Evolutionary conservation across 768 basidiomycete genomes (phyloP).

Genomic region (Mycena crocata): DNA sequence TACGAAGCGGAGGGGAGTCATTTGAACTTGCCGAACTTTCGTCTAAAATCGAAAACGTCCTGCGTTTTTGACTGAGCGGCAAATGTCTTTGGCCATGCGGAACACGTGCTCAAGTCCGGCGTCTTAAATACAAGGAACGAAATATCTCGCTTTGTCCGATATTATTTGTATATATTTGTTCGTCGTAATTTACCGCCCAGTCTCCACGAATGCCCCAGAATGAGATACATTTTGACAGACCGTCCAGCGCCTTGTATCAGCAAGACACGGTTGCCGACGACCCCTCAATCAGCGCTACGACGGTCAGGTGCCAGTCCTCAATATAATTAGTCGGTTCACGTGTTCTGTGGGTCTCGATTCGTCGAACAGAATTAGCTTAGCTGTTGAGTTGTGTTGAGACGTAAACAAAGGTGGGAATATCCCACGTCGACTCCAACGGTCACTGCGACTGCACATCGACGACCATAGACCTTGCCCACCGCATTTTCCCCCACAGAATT

Average conservation of each 20-base stretch:
- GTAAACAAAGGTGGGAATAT: slow-evolving; percentile 31
- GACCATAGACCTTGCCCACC: slow-evolving; percentile 17
- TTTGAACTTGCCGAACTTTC: too few relatives aligned
- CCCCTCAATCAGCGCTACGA: slow-evolving; percentile 15
- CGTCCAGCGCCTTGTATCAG: not conserved
- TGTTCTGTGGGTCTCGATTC: not conserved
- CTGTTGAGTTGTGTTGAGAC: slow-evolving; percentile 10
- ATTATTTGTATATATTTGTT: not conserved
- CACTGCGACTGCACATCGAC: slow-evolving; percentile 12
- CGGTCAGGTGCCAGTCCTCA: slow-evolving; percentile 3
- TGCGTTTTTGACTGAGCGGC: too few relatives aligned
- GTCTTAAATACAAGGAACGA: not conserved
- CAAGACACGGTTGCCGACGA: not conserved
- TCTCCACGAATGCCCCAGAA: too few relatives aligned
- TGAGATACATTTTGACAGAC: too few relatives aligned
- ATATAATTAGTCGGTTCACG: slow-evolving; percentile 22
- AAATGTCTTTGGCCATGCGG: too few relatives aligned
- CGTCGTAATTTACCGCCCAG: too few relatives aligned
- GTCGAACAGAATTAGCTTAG: not conserved
- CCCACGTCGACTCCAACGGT: slow-evolving; percentile 28
- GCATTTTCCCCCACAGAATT: slow-evolving; percentile 49
- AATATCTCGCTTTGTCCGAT: slow-evolving; percentile 19
- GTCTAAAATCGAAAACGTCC: too few relatives aligned
- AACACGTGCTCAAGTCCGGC: slow-evolving; percentile 3
- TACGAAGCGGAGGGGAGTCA: too few relatives aligned